Evolutionary conservation across 768 basidiomycete genomes (phyloP).

Genomic region (Naganishia onofrii): DNA sequence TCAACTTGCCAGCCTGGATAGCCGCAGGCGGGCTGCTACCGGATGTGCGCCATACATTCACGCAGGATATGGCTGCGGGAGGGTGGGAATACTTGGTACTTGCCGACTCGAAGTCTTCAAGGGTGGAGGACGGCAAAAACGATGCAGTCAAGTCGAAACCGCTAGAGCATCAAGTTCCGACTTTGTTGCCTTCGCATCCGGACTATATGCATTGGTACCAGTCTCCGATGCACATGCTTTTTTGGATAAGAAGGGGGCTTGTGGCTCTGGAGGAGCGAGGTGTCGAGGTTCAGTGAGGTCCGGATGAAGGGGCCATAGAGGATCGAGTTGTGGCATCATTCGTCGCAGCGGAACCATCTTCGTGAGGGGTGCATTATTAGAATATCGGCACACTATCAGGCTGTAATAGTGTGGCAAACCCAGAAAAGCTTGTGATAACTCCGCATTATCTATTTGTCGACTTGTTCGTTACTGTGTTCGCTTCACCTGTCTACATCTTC

Average conservation of each 20-base stretch:
- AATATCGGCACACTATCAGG: no score
- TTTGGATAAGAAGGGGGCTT: slow-evolving; percentile 31
- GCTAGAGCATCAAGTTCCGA: slow-evolving; percentile 13
- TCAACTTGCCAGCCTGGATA: slow-evolving; percentile 48
- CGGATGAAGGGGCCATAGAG: no score
- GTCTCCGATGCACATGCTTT: slow-evolving; percentile 28
- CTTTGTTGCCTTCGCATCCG: slow-evolving; percentile 18
- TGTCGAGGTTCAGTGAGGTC: background rate
- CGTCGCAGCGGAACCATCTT: no score
- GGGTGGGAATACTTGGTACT: slow-evolving; percentile 50
- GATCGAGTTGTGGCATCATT: no score
- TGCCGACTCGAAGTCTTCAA: slow-evolving; percentile 43
- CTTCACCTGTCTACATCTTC: no score
- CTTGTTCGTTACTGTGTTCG: no score
- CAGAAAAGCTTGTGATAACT: no score
- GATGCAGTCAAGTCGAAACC: background rate
- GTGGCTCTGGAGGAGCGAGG: slow-evolving; percentile 28
- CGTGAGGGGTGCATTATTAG: no score
- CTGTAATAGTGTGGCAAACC: no score
- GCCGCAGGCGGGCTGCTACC: slow-evolving; percentile 41
- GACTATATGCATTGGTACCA: slow-evolving; percentile 32
- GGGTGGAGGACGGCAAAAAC: slow-evolving; percentile 36
- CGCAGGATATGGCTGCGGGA: slow-evolving; percentile 1
- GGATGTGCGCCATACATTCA: slow-evolving; percentile 15
- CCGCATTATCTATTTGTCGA: no score